A percentile compares a stretch with the other conserved stretches of the same genome.
Evolutionary conservation across 768 basidiomycete genomes (phyloP).

Genomic region (Pseudohyphozyma bogoriensis): DNA sequence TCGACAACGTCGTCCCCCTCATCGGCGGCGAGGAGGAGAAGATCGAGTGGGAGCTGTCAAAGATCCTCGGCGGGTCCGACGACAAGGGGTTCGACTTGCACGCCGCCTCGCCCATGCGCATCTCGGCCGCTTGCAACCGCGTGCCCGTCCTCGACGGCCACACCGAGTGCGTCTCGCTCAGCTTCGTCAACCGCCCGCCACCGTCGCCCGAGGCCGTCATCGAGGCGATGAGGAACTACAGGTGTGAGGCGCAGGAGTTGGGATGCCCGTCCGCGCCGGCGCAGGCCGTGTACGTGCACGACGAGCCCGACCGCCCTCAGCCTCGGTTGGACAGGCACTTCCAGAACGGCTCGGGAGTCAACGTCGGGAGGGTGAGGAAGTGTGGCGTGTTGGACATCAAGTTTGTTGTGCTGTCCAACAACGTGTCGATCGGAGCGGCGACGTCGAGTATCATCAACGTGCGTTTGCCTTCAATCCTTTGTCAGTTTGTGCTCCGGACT

Average conservation of each 20-base stretch:
- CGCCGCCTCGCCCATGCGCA: slow-evolving; percentile 61
- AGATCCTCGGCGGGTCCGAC: slow-evolving; percentile 77
- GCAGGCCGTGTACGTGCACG: slow-evolving; percentile 80
- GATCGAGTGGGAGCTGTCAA: slow-evolving; percentile 96
- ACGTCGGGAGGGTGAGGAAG: slow-evolving; percentile 79
- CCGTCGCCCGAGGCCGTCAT: slow-evolving; percentile 80
- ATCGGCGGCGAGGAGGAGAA: slow-evolving; percentile 89
- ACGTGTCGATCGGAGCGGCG: slow-evolving; percentile 90
- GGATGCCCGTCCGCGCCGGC: slow-evolving; percentile 76
- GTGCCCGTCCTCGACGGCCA: slow-evolving; percentile 95
- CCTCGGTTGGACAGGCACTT: slow-evolving; percentile 81
- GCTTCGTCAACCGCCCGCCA: slow-evolving; percentile 67
- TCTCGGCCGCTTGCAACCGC: slow-evolving; percentile 87
- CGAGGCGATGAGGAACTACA: slow-evolving; percentile 63
- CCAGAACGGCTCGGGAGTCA: slow-evolving; percentile 83
- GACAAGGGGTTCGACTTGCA: slow-evolving; percentile 73
- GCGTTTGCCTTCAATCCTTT: too few relatives aligned
- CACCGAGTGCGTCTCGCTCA: slow-evolving; percentile 76
- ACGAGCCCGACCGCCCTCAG: slow-evolving; percentile 84
- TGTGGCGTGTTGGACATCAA: slow-evolving; percentile 91
- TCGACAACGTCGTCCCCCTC: slow-evolving; percentile 92
- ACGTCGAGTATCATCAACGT: slow-evolving; percentile 93
- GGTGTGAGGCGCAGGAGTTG: slow-evolving; percentile 61
- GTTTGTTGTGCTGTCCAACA: slow-evolving; percentile 84
- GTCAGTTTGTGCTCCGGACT: too few relatives aligned